Evolutionary conservation across 2,329 filamentous ascomycete species (phyloP).

Genomic region (Botrytis porri): DNA sequence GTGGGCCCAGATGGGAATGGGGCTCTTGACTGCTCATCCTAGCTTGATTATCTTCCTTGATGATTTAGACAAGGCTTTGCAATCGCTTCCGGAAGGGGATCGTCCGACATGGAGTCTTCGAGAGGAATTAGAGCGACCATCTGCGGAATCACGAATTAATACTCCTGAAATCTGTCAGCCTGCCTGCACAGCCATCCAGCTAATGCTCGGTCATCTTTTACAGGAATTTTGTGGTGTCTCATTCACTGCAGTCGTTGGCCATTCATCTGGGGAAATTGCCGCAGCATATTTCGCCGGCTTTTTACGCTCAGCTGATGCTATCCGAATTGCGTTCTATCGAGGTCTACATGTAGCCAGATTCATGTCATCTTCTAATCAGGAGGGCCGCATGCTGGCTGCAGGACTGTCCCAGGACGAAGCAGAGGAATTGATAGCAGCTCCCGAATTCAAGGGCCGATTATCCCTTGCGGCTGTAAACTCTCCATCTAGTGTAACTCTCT

Average conservation of each 20-base stretch:
- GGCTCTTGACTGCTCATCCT: background rate
- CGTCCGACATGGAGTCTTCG: background rate
- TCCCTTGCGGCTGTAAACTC: slow-evolving; percentile 38
- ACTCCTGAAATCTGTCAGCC: background rate
- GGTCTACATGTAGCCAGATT: slow-evolving; percentile 20
- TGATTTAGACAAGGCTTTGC: background rate
- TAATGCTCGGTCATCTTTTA: background rate
- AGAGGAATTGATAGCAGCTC: background rate
- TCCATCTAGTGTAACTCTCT: slow-evolving; percentile 32
- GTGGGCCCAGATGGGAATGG: slow-evolving; percentile 24
- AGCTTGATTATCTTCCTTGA: background rate
- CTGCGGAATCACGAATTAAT: background rate
- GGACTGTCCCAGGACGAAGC: slow-evolving; percentile 24
- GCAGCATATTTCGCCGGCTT: background rate
- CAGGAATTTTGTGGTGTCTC: background rate
- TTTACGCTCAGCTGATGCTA: background rate
- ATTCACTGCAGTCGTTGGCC: background rate
- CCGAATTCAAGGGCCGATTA: slow-evolving; percentile 23
- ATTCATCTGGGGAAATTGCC: background rate
- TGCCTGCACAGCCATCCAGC: background rate
- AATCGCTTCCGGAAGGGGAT: background rate
- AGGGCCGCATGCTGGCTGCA: slow-evolving; percentile 27
- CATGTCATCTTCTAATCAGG: background rate
- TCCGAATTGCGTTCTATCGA: slow-evolving; percentile 23
- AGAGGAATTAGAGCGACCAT: background rate